Conservation (phyloP, 108 stramenopile genomes). For the Schizochytrium sp. region DNA sequence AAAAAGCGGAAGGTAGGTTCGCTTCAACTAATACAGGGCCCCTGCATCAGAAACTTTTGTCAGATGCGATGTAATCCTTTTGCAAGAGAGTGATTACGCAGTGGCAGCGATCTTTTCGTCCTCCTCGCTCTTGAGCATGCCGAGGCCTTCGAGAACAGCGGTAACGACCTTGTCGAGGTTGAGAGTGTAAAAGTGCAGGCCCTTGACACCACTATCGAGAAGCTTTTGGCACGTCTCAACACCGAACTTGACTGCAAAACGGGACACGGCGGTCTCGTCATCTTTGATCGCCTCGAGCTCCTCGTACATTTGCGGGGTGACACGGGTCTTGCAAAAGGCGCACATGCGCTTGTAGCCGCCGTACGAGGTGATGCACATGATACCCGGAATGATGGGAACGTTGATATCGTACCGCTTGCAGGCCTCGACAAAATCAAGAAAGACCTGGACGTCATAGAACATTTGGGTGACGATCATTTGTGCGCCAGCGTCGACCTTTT, state of each 20-base stretch:
- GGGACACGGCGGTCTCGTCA: constrained; percentile 72
- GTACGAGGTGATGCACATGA: constrained; percentile 96
- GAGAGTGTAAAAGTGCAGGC: constrained; percentile 93
- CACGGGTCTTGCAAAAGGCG: constrained; percentile 96
- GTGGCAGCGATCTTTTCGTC: background rate
- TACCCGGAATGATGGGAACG: constrained; percentile 87
- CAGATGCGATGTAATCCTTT: no score
- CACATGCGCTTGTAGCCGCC: constrained; percentile 96
- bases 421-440: constrained; percentile 75
- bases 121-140: background rate
- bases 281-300: constrained; percentile 77
- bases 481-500: constrained; percentile 75
- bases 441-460: constrained; percentile 93
- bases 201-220: constrained; percentile 61
- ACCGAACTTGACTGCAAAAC: constrained; percentile 83
- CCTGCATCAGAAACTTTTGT: no score
- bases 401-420: constrained; percentile 80
- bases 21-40: no score
- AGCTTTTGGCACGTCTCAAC: constrained; percentile 73
- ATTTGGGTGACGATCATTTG: constrained; percentile 98
- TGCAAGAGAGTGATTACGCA: background rate
- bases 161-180: constrained; percentile 88
- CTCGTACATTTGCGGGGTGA: constrained; percentile 64
- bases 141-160: constrained; percentile 75
- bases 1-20: no score